Evolutionary conservation across 306 rosid species (phyloP).

Genomic region (Argentina anserina): DNA sequence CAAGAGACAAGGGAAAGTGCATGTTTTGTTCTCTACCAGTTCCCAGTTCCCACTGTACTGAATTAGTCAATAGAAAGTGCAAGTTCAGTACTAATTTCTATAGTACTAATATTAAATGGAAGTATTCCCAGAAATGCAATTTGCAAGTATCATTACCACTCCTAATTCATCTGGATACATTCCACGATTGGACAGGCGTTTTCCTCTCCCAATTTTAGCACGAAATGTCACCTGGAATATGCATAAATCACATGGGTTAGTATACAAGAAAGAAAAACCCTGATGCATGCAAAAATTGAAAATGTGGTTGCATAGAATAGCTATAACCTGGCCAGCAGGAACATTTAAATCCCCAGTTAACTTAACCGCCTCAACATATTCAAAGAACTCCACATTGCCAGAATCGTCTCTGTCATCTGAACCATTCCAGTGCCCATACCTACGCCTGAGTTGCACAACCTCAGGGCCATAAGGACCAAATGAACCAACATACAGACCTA

Average conservation of each 20-base stretch:
- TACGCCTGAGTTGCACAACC: constrained; percentile 83
- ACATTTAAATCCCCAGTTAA: constrained; percentile 95
- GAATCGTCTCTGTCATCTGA: constrained; percentile 37
- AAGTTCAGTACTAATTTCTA: background rate
- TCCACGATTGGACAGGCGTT: constrained; percentile 58
- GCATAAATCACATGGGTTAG: constrained; percentile 11
- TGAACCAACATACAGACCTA: constrained; percentile 94
- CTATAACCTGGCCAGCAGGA: constrained; percentile 91
- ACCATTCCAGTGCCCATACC: constrained; percentile 88
- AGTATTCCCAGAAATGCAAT: background rate
- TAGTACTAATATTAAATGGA: background rate
- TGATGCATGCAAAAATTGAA: background rate
- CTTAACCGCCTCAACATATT: constrained; percentile 97
- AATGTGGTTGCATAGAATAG: constrained; percentile 7
- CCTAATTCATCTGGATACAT: constrained; percentile 99
- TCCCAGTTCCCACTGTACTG: too few relatives aligned
- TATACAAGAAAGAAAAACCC: constrained; percentile 1
- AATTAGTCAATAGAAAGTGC: background rate
- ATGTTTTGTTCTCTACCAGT: background rate
- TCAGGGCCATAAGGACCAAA: constrained; percentile 94
- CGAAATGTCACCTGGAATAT: constrained; percentile 79
- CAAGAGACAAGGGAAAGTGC: background rate
- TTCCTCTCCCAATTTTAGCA: constrained; percentile 89
- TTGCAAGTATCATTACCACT: constrained; percentile 61
- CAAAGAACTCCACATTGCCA: constrained; percentile 78